Conservation (phyloP, 495 filamentous ascomycete genomes). For the Arthonia radiata region DNA sequence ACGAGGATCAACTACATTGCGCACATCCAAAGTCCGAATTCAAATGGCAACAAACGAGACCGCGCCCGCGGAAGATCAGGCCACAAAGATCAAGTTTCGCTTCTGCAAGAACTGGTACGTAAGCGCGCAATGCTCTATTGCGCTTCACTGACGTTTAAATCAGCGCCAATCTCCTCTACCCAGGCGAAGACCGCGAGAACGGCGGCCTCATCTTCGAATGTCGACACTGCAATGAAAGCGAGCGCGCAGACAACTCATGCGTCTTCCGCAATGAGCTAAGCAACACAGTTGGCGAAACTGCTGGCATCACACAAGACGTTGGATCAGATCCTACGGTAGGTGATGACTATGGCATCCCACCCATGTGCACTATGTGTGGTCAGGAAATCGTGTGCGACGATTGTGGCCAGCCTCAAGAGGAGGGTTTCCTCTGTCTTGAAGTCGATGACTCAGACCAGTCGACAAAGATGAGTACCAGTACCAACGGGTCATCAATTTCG, state of each 20-base stretch:
- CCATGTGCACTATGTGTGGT: constrained; percentile 24
- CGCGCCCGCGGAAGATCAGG: constrained; percentile 27
- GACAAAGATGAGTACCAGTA: no score
- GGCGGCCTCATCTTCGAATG: constrained; percentile 52
- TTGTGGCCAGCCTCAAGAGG: constrained; percentile 17
- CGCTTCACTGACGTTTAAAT: constrained; percentile 4
- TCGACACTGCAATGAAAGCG: constrained; percentile 74
- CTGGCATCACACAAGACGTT: constrained; percentile 91
- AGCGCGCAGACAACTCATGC: constrained; percentile 61
- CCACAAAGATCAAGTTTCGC: constrained; percentile 61
- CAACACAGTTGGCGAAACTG: constrained; percentile 76
- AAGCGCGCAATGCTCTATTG: neutral
- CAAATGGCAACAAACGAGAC: constrained; percentile 11
- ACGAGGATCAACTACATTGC: no score
- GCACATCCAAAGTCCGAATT: no score
- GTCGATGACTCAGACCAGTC: constrained; percentile 11
- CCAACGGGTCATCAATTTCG: no score
- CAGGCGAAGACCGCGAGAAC: constrained; percentile 56
- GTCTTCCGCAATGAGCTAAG: constrained; percentile 81
- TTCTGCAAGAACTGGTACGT: constrained; percentile 88
- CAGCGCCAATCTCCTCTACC: constrained; percentile 91
- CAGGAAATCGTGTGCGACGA: constrained; percentile 22
- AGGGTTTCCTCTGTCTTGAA: constrained; percentile 10
- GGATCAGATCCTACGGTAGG: constrained; percentile 92
- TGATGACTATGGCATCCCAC: constrained; percentile 10